Base-by-base conservation (phyloP, 371 early-diverging fungal genomes). In the Mucor ambiguus region DNA sequence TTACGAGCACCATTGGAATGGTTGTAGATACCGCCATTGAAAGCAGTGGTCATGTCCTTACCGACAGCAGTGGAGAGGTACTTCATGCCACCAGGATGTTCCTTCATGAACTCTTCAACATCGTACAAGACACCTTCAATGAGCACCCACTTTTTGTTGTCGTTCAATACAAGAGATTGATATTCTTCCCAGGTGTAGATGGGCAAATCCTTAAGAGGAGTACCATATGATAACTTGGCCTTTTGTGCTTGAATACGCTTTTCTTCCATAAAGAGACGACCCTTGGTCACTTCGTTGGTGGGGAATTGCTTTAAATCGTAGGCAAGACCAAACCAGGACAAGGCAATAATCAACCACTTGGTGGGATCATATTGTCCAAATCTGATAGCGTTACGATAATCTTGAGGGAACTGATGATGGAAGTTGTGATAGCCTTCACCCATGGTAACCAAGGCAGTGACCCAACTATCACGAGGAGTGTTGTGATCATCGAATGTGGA, bases 331-430 rank as follows among this genome's bases (percentile, higher is more conserved):
- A 95, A 8, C 41, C 82, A 74, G 18, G 92, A 85, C 55, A 76
- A 70, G 12, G 78, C 11, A 62, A 83, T 84, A 67, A 97, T 96
- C 44, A 94, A 74, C 97, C 96, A 96, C 78, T 96, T 97, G 71
- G 98, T 96, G 26, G 98, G 98, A 70, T 97, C 96, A 74, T 95
- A 97, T 82, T 97, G 96, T 66, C 88, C 89, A 69, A 85, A 91
- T 65, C 81, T 72, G 78, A 97, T 92, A 52, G 95, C 97, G 71
- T 97, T 97, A 66, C 98, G 91, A 82, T 95, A 97, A 82, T 97
- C 98, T 66, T 90, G 87, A 62, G 98, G 98, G 87, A 96, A 97
- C 79, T 96, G 93, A 82, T 96, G 96, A 68, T 95, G 95, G 85
- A 93, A 93, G 80, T 93, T 93, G 86, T 93, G 95, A 76, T 93